phyloP scores from a whole-genome alignment of 768 basidiomycete species.

The Podaxis sp. region DNA sequence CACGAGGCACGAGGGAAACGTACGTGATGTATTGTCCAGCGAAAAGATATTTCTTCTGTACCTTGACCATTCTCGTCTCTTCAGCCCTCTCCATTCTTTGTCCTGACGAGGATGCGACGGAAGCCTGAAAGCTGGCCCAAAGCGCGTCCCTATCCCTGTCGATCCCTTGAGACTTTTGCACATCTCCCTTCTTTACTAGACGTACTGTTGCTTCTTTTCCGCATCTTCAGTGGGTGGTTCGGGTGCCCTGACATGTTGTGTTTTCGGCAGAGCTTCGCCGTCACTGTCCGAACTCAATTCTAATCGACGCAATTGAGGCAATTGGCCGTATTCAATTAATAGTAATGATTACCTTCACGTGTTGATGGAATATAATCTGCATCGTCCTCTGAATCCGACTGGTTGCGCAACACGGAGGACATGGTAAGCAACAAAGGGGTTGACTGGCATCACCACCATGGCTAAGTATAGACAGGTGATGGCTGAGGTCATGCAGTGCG shows the following conservation, averaged over 20 bases:
- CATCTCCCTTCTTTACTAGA: not conserved
- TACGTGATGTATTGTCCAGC: constrained; percentile 76
- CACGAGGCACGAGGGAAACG: constrained; percentile 22
- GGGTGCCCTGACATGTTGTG: not conserved
- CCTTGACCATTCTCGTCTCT: constrained; percentile 48
- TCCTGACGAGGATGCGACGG: constrained; percentile 32
- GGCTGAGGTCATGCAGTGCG: not conserved
- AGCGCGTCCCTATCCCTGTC: constrained; percentile 55
- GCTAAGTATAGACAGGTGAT: not conserved
- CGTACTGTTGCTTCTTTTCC: constrained; percentile 42
- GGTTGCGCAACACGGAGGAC: constrained; percentile 1
- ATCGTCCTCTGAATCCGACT: constrained; percentile 65
- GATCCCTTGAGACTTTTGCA: constrained; percentile 1
- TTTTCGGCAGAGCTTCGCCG: not conserved
- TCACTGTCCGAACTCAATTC: constrained; percentile 15
- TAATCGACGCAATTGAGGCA: not conserved
- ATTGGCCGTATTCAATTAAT: not conserved
- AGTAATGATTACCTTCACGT: constrained; percentile 29
- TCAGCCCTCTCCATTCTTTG: constrained; percentile 14
- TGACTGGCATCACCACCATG: no score
- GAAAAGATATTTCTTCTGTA: constrained; percentile 67
- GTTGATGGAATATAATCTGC: constrained; percentile 62
- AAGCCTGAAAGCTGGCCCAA: constrained; percentile 68
- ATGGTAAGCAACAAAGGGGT: not conserved
- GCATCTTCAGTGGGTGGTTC: constrained; percentile 26